These are phyloP conservation scores for Neurospora sp. DNA, from an alignment of 2,329 filamentous ascomycete genomes.

Conservation along the genomic window DNA sequence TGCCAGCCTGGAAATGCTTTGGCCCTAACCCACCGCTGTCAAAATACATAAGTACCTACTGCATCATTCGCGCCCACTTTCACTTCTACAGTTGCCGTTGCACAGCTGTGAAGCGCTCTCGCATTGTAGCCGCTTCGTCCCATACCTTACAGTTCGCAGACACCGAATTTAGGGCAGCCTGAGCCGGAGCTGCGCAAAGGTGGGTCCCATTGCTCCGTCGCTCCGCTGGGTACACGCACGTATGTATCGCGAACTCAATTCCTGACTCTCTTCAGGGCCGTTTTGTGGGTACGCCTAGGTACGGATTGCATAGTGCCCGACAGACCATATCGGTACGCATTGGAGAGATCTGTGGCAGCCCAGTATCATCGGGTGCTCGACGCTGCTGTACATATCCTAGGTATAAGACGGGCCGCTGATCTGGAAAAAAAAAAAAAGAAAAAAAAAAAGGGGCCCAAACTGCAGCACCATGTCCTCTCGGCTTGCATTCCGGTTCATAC, in stretches of 20 bases:
- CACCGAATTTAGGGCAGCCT: background rate
- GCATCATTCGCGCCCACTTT: background rate
- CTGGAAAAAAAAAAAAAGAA: background rate
- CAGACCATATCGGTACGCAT: background rate
- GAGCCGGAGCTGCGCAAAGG: background rate
- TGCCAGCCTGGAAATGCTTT: background rate
- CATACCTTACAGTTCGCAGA: background rate
- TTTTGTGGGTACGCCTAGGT: background rate
- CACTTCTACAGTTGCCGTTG: background rate
- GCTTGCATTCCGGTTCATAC: constrained; percentile 8
- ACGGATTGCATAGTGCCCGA: background rate
- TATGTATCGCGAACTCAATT: background rate
- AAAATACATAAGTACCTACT: background rate
- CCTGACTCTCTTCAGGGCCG: background rate
- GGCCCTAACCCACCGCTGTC: background rate
- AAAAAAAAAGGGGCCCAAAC: background rate
- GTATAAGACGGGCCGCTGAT: background rate
- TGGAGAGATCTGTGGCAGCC: background rate
- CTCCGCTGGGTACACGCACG: background rate
- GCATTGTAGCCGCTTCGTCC: background rate
- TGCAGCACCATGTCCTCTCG: constrained; percentile 8
- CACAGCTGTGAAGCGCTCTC: background rate
- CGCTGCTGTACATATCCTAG: background rate
- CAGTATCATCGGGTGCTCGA: background rate
- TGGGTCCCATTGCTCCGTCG: background rate